A percentile compares a stretch with the other conserved stretches of the same genome.
phyloP scores from a whole-genome alignment of 140 eudicot genomes.

The Stevia rebaudiana region DNA sequence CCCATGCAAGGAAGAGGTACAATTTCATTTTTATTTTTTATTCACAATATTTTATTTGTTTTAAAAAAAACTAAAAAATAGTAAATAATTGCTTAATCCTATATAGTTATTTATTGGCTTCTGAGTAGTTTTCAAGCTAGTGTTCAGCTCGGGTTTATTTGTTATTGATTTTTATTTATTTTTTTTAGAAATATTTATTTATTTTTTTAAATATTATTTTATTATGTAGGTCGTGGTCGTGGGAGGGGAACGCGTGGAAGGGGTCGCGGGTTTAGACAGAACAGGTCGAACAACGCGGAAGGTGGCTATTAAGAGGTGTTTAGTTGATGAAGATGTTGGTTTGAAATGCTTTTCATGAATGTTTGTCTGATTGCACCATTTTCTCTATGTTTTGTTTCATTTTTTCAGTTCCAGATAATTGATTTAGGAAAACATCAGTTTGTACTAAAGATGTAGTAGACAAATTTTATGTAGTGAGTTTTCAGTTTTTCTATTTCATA shows the following conservation, averaged over 20 bases:
- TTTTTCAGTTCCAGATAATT: constrained; percentile 26
- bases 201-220: too few relatives aligned
- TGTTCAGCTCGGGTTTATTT: too few relatives aligned
- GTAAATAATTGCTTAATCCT: not conserved
- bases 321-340: constrained; percentile 5
- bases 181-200: too few relatives aligned
- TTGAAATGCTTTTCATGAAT: constrained; percentile 22
- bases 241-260: constrained; percentile 65
- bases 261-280: constrained; percentile 55
- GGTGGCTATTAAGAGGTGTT: constrained; percentile 32
- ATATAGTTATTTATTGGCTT: too few relatives aligned
- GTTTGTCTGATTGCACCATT: constrained; percentile 32
- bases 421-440: constrained; percentile 32
- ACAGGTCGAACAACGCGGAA: constrained; percentile 36
- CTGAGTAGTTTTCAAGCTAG: too few relatives aligned
- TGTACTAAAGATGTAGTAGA: constrained; percentile 63
- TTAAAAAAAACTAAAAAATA: too few relatives aligned
- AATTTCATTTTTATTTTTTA: not conserved
- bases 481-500: constrained; percentile 29
- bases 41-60: not conserved
- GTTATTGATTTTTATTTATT: too few relatives aligned
- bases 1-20: constrained; percentile 51
- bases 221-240: constrained; percentile 63
- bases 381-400: constrained; percentile 34
- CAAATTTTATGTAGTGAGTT: constrained; percentile 32